Evolutionary conservation across 2,329 filamentous ascomycete species (phyloP), one percentile per base, ranked within the genome.

Genomic region (Venturia asperata): DNA sequence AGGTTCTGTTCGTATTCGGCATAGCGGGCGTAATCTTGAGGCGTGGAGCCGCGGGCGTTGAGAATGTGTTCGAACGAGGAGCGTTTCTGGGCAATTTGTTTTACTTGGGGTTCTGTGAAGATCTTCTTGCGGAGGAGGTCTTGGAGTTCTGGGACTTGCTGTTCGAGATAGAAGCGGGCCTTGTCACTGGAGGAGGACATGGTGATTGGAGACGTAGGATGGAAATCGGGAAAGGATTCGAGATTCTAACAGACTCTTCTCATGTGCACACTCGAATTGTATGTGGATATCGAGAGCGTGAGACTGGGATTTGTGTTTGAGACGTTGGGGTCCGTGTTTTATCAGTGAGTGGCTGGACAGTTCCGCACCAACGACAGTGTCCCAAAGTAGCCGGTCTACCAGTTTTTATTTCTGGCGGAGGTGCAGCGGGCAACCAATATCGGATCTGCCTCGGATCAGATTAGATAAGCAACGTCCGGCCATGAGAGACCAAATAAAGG

Each of bases 61-160:
- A 97, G 85, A 66, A 87, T 89, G 78, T 97, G 93, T 76, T 99
- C 94, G 74, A 92, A 95, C 71, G 95, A 90, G 72, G 91, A 96
- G 70, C 94, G 87, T 76, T 94, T 96, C 73, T 88, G 87, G 63
- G 95, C 88, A 69, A 99, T 92, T 58, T 88, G 88, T 68, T 86
- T 85, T 74, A 99, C 96, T 69, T 99, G 93, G 69, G 95, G 90
- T 87, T 94, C 87, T 67, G 83, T 85, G 78, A 99, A 99, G 70
- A 99, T 89, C 71, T 91, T 88, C 76, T 96, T 97, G 69, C 90
- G 85, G 77, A 96, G 90, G 76, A 91, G 95, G 72, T 96, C 92
- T 68, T 92, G 91, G 66, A 99, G 84, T 76, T 97, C 92, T 19
- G 92, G 91, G 55, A 97, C 90, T 1, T 90, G 89, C 70, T 93